Evolutionary conservation across 2,329 filamentous ascomycete species (phyloP), one percentile per base, ranked within the genome.

Genomic region (Meredithiella fracta): DNA sequence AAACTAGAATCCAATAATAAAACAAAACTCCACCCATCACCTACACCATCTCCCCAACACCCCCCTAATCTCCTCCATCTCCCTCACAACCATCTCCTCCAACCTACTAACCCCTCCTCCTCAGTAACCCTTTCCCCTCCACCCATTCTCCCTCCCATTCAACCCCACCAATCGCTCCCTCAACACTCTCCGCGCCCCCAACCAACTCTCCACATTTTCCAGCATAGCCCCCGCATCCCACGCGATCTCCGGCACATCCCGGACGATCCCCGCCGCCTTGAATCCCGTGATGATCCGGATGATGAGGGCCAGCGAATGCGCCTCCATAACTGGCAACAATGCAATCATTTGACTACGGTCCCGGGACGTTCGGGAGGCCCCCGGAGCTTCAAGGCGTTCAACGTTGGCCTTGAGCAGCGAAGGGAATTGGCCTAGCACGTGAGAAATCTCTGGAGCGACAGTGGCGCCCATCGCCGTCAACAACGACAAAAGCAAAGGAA

Each of bases 401-500:
- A 84, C 77, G 11, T 86, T 86, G 29, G 86, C 79, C 44, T 72
- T 69, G 8, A 98, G 75, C 58, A 97, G 82, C 50, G 81, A 77
- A 9, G 86, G 83, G 67, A 95, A 98, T 65, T 89, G 85, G 64
- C 94, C 94, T 26, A 98, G 75, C 65, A 97, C 94, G 58, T 83
- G 82, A 0, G 85, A 79, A 4, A 97, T 80, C 67, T 98, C 92
- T 0, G 83, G 80, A 0, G 89, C 90, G 50, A 94, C 80, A 1
- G 86, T 85, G 1, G 82, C 77, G 9, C 89, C 88, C 17, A 98
- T 80, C 9, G 86, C 81, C 58, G 84, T 80, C 20, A 98, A 77
- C 26, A 98, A 74, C 66, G 97, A 97, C 47, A 98, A 76, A 59
- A 91, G 83, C 17, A 98, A 72, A 0, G 92, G 92, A 2, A 98